Percentiles rank a stretch among this genome's conserved stretches.
Evolutionary conservation across 83 land plant genomes (phyloP).

Genomic region (Picea mariana): DNA sequence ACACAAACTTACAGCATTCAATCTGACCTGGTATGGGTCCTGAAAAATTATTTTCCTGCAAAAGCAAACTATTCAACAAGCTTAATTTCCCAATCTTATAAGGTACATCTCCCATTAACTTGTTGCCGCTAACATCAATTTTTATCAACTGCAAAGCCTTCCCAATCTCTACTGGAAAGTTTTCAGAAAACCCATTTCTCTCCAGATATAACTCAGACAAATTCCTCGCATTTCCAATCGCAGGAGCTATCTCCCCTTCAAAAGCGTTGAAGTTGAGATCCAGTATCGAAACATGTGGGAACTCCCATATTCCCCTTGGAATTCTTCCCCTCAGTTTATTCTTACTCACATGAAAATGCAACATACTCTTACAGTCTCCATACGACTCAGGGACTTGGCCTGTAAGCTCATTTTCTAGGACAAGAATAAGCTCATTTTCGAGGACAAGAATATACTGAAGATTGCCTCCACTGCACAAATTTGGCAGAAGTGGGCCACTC

Average conservation of each 20-base stretch:
- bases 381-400: slow-evolving; percentile 22
- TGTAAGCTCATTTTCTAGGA: no score
- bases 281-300: slow-evolving; percentile 22
- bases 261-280: slow-evolving; percentile 38
- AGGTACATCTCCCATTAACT: slow-evolving; percentile 51
- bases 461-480: slow-evolving; percentile 38
- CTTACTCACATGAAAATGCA: slow-evolving; percentile 19
- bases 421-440: slow-evolving; percentile 23
- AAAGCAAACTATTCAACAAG: slow-evolving; percentile 51
- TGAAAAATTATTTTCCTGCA: slow-evolving; percentile 58
- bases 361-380: slow-evolving; percentile 19
- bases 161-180: slow-evolving; percentile 31
- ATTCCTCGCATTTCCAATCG: slow-evolving; percentile 14
- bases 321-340: slow-evolving; percentile 22
- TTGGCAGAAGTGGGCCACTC: slow-evolving; percentile 41
- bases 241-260: slow-evolving; percentile 29
- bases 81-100: slow-evolving; percentile 39
- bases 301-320: slow-evolving; percentile 19
- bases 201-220: slow-evolving; percentile 30
- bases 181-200: slow-evolving; percentile 47
- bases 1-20: slow-evolving; percentile 49
- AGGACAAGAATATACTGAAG: slow-evolving; percentile 32
- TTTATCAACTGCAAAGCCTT: slow-evolving; percentile 40
- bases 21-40: slow-evolving; percentile 71
- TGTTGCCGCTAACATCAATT: slow-evolving; percentile 41